Evolutionary conservation across 1,284 basidiomycete species (phyloP).

Genomic region (Thelephora terrestris): DNA sequence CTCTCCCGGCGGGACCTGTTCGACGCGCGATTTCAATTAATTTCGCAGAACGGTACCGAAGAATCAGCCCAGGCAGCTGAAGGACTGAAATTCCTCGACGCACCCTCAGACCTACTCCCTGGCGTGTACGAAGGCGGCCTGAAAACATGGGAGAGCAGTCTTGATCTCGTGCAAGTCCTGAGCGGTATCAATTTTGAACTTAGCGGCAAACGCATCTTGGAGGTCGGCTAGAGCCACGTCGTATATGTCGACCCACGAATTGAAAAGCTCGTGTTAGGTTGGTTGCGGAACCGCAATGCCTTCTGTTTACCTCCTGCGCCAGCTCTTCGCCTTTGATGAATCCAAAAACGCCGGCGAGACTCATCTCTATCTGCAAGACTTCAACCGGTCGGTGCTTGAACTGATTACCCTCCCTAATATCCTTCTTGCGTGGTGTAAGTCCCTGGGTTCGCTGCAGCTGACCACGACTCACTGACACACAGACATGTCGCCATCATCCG

Average conservation of each 20-base stretch:
- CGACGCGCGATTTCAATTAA: conserved; percentile 89
- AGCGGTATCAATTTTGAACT: conserved; percentile 21
- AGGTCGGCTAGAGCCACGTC: conserved; percentile 33
- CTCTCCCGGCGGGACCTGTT: conserved; percentile 81
- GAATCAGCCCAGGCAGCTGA: conserved; percentile 19
- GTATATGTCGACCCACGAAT: background rate
- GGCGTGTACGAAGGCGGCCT: conserved; percentile 93
- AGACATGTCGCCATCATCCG: conserved; percentile 45
- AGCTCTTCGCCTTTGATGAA: conserved; percentile 38
- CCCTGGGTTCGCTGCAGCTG: background rate
- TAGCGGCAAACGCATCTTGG: conserved; percentile 46
- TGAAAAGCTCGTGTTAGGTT: conserved; percentile 35
- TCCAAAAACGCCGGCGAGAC: conserved; percentile 17
- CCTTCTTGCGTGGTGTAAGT: conserved; percentile 77
- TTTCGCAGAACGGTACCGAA: conserved; percentile 33
- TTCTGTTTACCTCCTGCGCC: conserved; percentile 59
- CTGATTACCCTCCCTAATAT: conserved; percentile 87
- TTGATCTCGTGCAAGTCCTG: conserved; percentile 71
- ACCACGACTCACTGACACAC: background rate
- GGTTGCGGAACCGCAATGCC: conserved; percentile 93
- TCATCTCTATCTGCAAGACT: conserved; percentile 85
- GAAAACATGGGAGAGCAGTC: conserved; percentile 96
- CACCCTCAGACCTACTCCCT: conserved; percentile 85
- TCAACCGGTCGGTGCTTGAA: conserved; percentile 77
- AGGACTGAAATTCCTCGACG: conserved; percentile 54